Conservation (phyloP, 176 grass and related monocot species). For the Avena sativa region DNA sequence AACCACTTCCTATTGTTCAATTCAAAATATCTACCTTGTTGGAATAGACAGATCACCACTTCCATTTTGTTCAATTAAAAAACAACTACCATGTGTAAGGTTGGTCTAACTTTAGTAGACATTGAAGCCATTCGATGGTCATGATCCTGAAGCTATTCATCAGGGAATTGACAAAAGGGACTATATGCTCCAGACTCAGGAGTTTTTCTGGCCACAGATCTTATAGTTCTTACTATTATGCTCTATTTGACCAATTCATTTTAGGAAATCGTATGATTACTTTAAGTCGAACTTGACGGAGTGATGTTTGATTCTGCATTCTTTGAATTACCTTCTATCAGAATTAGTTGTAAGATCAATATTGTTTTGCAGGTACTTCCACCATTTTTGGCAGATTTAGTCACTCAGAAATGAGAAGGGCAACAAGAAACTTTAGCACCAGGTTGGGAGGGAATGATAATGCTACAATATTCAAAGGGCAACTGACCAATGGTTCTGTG, state of each 20-base stretch:
- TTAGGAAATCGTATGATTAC: not conserved
- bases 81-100: not conserved
- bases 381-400: constrained; percentile 69
- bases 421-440: constrained; percentile 69
- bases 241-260: constrained; percentile 10
- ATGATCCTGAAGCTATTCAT: not conserved
- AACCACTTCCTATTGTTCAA: not conserved
- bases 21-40: not conserved
- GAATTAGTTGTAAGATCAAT: constrained; percentile 19
- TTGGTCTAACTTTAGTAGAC: not conserved
- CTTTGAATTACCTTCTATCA: constrained; percentile 2
- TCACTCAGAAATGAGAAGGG: constrained; percentile 81
- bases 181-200: not conserved
- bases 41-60: not conserved
- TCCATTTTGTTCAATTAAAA: not conserved
- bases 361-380: constrained; percentile 65
- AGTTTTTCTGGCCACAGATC: not conserved
- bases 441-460: constrained; percentile 62
- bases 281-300: constrained; percentile 4
- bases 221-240: constrained; percentile 6
- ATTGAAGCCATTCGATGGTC: not conserved
- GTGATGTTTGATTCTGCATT: constrained; percentile 2
- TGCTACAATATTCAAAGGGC: constrained; percentile 72
- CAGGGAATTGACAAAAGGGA: constrained; percentile 24
- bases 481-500: constrained; percentile 70